A percentile compares a stretch with the other conserved stretches of the same genome.
Conservation (phyloP, 768 basidiomycete genomes). For the Termitomyces sp. region DNA sequence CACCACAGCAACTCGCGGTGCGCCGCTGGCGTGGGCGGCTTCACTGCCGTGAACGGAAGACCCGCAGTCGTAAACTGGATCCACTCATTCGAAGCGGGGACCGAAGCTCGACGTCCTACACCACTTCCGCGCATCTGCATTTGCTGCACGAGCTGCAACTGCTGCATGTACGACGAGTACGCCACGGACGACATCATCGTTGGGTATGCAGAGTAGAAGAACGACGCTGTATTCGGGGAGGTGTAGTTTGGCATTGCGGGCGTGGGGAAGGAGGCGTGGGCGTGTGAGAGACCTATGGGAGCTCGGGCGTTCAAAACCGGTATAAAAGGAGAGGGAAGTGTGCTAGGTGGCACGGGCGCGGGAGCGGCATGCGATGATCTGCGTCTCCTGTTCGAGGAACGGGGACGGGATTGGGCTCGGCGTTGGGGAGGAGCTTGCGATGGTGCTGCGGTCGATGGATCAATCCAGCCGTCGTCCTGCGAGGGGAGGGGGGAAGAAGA, state of each 20-base stretch:
- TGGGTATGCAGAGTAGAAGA: constrained; percentile 15
- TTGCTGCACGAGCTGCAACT: constrained; percentile 17
- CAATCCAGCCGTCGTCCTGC: constrained; percentile 34
- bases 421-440: constrained; percentile 1
- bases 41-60: constrained; percentile 5
- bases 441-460: constrained; percentile 16
- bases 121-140: constrained; percentile 12
- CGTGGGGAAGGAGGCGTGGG: constrained; percentile 8
- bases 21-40: constrained; percentile 1
- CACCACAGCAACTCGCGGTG: constrained; percentile 14
- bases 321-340: constrained; percentile 5
- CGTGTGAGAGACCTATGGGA: constrained; percentile 1
- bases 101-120: constrained; percentile 3
- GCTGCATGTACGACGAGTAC: constrained; percentile 19
- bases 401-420: constrained; percentile 11
- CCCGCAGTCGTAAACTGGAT: constrained; percentile 6
- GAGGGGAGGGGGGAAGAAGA: constrained; percentile 20
- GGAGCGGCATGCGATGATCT: constrained; percentile 13
- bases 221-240: constrained; percentile 8
- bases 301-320: constrained; percentile 4
- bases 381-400: constrained; percentile 13
- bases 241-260: constrained; percentile 2
- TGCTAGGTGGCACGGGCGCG: neutral
- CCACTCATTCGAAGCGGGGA: constrained; percentile 9
- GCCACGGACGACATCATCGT: constrained; percentile 13